These are phyloP conservation scores for Dissophora ornata DNA, from an alignment of 192 early-diverging fungal genomes.

Conservation along the genomic window DNA sequence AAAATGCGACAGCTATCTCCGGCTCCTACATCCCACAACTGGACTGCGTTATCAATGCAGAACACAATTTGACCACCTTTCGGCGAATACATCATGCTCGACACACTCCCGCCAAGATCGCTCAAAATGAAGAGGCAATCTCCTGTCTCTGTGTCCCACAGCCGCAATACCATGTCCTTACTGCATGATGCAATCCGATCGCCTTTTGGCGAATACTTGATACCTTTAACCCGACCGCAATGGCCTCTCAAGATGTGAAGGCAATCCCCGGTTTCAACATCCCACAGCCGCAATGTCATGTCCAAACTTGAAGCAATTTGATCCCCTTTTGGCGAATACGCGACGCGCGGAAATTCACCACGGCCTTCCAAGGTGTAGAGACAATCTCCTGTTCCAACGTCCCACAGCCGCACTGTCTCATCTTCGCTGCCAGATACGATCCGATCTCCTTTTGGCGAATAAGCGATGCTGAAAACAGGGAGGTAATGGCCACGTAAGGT, in stretches of 20 bases:
- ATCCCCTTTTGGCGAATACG: constrained; percentile 12
- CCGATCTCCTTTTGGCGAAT: background rate
- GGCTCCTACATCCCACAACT: no score
- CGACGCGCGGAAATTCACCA: background rate
- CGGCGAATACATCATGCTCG: background rate
- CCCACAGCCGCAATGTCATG: constrained; percentile 8
- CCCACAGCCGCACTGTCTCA: background rate
- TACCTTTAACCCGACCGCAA: background rate
- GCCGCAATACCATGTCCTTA: background rate
- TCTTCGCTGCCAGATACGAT: constrained; percentile 1
- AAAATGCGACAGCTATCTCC: no score
- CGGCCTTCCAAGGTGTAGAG: background rate
- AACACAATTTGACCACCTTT: no score
- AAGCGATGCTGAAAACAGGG: background rate
- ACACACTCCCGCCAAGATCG: background rate
- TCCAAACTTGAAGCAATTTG: constrained; percentile 18
- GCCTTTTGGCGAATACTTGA: background rate
- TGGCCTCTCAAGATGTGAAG: background rate
- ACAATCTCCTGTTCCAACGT: background rate
- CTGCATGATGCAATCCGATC: background rate
- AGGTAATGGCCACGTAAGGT: no score
- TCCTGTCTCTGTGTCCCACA: background rate
- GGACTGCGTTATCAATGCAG: no score
- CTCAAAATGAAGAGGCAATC: background rate
- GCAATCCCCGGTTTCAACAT: background rate